Evolutionary conservation across 257 asterid genomes (phyloP), one percentile per base, ranked within the genome.

Genomic region (Nicotiana obtusifolia): DNA sequence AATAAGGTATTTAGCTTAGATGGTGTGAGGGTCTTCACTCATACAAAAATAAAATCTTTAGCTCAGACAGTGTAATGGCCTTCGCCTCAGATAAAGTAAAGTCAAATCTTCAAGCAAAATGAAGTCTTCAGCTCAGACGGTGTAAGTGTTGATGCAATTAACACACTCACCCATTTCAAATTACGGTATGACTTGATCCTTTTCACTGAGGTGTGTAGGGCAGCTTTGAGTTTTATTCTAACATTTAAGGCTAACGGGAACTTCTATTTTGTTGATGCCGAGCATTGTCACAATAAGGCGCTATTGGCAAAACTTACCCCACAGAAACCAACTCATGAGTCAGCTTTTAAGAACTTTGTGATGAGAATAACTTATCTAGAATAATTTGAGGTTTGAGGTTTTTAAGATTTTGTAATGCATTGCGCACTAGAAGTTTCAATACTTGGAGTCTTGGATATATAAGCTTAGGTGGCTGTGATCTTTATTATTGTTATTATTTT

Each of bases 211-310:
- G 28, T 26, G 2, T 1, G 28, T 26, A 26, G 28, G 28, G 28
- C 28, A 26, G 28, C 28, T 26, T 26, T 1, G 28, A 26, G 28
- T 26, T 1, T 26, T 26, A 26, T 26, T 26, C 28, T 26, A 26
- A 88, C 97, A 0, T 95, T 95, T 68, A 92, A 93, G 89, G 99
- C 99, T 24, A 87, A 92, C 24, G 93, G 87, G 14, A 84, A 87
- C 5, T 90, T 91, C 77, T 95, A 91, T 85, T 94, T 92, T 82
- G 89, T 94, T 5, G 98, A 94, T 85, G 88, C 90, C 7, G 98
- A 95, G 56, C 96, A 92, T 83, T 95, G 99, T 75, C 94, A 83
- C 68, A 92, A 95, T 89, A 95, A 94, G 88, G 98, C 97, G 0
- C 87, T 95, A 84, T 66, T 94, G 88, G 98, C 97, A 1, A 94